Percentiles rank a stretch among this genome's conserved stretches.
These are phyloP conservation scores for Mortierella sp. DNA, from an alignment of 371 early-diverging fungal species.

Conservation along the genomic window DNA sequence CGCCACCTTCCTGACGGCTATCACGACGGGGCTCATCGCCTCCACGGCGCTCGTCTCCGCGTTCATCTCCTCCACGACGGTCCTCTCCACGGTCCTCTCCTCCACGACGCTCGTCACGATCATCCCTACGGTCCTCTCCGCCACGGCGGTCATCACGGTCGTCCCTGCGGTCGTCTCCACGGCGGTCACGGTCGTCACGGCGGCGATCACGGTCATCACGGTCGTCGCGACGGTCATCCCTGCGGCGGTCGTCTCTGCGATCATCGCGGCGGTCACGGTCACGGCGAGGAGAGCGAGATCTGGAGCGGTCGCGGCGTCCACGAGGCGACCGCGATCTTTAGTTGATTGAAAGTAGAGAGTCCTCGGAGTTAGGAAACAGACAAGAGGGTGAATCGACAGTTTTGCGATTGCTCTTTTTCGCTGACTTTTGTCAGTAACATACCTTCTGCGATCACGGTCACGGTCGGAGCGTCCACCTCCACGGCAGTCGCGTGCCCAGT, in stretches of 20 bases:
- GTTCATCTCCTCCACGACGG: slow-evolving; percentile 12
- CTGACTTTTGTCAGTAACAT: slow-evolving; percentile 1
- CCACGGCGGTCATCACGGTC: slow-evolving; percentile 19
- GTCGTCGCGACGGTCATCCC: background rate
- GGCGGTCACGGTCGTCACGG: background rate
- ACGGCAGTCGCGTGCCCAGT: slow-evolving; percentile 80
- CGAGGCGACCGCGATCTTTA: slow-evolving; percentile 28
- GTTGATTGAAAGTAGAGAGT: background rate
- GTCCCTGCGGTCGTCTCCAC: slow-evolving; percentile 12
- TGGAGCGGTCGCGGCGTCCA: slow-evolving; percentile 56
- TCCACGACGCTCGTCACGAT: no score
- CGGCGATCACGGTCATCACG: slow-evolving; percentile 13
- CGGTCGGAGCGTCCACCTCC: slow-evolving; percentile 59
- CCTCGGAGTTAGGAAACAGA: background rate
- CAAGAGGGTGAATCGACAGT: no score
- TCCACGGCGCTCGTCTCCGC: slow-evolving; percentile 10
- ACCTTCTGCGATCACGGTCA: slow-evolving; percentile 44
- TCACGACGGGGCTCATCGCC: slow-evolving; percentile 10
- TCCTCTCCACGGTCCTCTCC: background rate
- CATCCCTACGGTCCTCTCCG: background rate
- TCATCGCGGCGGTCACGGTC: background rate
- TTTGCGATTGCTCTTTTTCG: background rate
- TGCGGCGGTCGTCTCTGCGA: no score
- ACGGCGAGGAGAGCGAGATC: slow-evolving; percentile 58
- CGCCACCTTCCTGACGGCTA: background rate